Evolutionary conservation across 2,329 filamentous ascomycete species (phyloP), one percentile per base, ranked within the genome.

Genomic region (Paecilomyces niveus): DNA sequence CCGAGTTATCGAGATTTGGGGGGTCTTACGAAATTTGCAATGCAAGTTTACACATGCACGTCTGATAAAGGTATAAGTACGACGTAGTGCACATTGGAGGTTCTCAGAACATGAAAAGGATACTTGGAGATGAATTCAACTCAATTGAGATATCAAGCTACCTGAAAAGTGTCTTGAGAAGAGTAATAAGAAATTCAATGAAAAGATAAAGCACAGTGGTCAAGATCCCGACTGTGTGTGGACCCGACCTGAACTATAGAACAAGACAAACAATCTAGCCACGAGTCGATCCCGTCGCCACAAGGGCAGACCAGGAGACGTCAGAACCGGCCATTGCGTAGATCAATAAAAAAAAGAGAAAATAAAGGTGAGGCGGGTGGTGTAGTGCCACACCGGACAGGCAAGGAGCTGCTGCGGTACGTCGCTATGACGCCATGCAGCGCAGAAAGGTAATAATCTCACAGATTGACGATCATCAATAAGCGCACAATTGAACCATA

Each of bases 211-310:
- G 24, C 31, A 56, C 32, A 22, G 32, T 56, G 13, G 35, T 54
- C 29, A 9, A n/a, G 53, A 32, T 53, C 49, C 35, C 35, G 49
- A 57, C 56, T 52, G 57, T 35, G 3, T 54, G 45, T 8, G 29
- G 22, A 32, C 29, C 15, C 5, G 39, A 45, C 39, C 39, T 45
- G n/a, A 45, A 62, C 49, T 54, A 24, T 45, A 54, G 55, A 51
- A 62, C 61, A 65, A 54, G 54, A 62, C 55, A 63, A 56, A 58
- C 61, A 62, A 57, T 45, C 66, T 63, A 67, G 76, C 77, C 77
- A 80, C 79, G 78, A 80, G 79, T 81, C 78, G 76, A 80, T 76
- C 75, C 73, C 63, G 57, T 50, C 21, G 32, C 53, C 62, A 54
- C 31, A 58, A 18, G 15, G 33, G 61, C 55, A 35, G 61, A 63